Percentiles rank a stretch among this genome's conserved stretches.
Conservation (phyloP, 495 filamentous ascomycete genomes). For the Penicillium desertorum region DNA sequence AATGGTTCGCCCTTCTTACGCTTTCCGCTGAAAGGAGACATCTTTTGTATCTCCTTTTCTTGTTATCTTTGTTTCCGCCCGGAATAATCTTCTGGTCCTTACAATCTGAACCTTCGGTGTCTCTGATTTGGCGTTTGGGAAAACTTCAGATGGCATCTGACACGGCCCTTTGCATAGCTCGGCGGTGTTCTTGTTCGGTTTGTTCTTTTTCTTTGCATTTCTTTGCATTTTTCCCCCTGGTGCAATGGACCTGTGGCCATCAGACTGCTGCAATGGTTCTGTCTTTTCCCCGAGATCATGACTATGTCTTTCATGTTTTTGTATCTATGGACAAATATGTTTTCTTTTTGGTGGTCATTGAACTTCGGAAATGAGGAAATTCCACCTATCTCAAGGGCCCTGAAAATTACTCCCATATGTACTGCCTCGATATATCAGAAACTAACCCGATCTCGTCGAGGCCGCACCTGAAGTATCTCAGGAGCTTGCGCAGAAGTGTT, state of each 20-base stretch:
- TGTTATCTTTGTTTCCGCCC: constrained; percentile 8
- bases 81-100: constrained; percentile 11
- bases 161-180: constrained; percentile 27
- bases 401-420: neutral
- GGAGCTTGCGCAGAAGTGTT: neutral
- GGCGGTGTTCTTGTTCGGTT: constrained; percentile 16
- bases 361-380: neutral
- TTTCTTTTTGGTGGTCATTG: neutral
- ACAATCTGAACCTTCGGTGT: neutral
- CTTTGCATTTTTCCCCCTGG: no score
- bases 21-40: constrained; percentile 37
- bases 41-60: constrained; percentile 1
- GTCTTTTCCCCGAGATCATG: neutral
- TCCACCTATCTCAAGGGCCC: neutral
- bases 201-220: constrained; percentile 7
- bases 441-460: neutral
- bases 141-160: constrained; percentile 13
- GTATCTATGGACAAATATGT: neutral
- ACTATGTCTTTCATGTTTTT: neutral
- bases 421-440: neutral
- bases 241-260: neutral
- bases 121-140: constrained; percentile 12
- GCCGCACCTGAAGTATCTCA: neutral
- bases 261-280: neutral
- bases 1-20: constrained; percentile 44